These are phyloP conservation scores for Thalassiosira exigua DNA, from an alignment of 352 stramenopile genomes.

Conservation along the genomic window DNA sequence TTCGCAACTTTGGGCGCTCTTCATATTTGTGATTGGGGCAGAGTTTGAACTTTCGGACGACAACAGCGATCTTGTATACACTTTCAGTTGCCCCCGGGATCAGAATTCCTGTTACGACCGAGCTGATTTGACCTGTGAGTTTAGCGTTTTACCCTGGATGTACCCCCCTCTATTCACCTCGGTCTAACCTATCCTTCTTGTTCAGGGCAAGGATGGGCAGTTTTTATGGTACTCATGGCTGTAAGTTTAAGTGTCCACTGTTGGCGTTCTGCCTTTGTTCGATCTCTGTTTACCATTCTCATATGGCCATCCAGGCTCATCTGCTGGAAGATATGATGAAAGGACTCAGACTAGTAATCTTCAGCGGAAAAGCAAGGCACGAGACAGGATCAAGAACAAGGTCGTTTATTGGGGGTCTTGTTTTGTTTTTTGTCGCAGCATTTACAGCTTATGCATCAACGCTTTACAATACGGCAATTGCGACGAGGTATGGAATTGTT, in stretches of 20 bases:
- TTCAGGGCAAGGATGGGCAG: not conserved
- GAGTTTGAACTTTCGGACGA: conserved; percentile 31
- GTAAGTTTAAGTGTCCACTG: too few relatives aligned
- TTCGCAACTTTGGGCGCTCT: not conserved
- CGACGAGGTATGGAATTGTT: too few relatives aligned
- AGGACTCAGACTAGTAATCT: conserved; percentile 17
- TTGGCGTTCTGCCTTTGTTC: not conserved
- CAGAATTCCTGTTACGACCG: conserved; percentile 11
- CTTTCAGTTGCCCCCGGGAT: conserved; percentile 27
- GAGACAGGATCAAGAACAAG: conserved; percentile 2
- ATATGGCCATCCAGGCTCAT: too few relatives aligned
- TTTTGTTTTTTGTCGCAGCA: conserved; percentile 11
- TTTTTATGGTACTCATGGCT: conserved; percentile 26
- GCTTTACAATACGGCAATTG: conserved; percentile 51
- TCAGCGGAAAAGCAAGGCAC: conserved; percentile 25
- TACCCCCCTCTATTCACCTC: not conserved
- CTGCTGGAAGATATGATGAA: conserved; percentile 19
- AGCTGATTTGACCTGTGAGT: conserved; percentile 19
- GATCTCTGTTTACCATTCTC: too few relatives aligned
- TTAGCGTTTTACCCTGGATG: not conserved
- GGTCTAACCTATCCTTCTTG: not conserved
- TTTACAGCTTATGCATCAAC: conserved; percentile 36
- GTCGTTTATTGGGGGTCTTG: conserved; percentile 31
- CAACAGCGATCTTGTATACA: conserved; percentile 35
- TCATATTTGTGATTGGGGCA: not conserved